phyloP scores from a whole-genome alignment of 2,329 filamentous ascomycete genomes.

The Alternaria arborescens region DNA sequence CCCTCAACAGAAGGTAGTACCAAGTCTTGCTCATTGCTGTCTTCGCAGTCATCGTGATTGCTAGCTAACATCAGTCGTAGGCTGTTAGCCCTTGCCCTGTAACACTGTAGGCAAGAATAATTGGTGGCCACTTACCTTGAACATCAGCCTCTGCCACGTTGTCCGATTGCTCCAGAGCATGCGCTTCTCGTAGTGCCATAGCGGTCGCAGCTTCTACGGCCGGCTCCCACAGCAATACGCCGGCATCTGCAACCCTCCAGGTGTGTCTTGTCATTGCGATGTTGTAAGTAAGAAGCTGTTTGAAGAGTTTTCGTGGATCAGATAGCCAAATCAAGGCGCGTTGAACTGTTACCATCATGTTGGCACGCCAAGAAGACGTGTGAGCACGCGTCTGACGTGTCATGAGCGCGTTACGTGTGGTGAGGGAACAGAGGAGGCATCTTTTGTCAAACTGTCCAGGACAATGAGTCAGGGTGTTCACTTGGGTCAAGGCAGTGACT shows the following conservation, averaged over 20 bases:
- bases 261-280: background rate
- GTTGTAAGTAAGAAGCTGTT: too few relatives aligned
- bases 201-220: background rate
- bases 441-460: too few relatives aligned
- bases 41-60: background rate
- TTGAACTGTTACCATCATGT: background rate
- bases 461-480: background rate
- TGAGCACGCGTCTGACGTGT: background rate
- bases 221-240: constrained; percentile 10
- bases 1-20: background rate
- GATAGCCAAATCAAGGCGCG: background rate
- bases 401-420: constrained; percentile 4
- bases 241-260: background rate
- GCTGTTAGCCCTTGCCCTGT: background rate
- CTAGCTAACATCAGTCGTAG: background rate
- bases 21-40: background rate
- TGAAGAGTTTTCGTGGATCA: background rate
- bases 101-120: background rate
- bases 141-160: background rate
- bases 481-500: too few relatives aligned
- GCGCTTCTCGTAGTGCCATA: background rate
- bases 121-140: background rate
- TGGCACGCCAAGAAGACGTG: background rate
- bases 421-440: background rate
- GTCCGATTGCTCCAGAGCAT: background rate